These are phyloP conservation scores for Mortierella sp. DNA, from an alignment of 371 early-diverging fungal species.

Conservation along the genomic window DNA sequence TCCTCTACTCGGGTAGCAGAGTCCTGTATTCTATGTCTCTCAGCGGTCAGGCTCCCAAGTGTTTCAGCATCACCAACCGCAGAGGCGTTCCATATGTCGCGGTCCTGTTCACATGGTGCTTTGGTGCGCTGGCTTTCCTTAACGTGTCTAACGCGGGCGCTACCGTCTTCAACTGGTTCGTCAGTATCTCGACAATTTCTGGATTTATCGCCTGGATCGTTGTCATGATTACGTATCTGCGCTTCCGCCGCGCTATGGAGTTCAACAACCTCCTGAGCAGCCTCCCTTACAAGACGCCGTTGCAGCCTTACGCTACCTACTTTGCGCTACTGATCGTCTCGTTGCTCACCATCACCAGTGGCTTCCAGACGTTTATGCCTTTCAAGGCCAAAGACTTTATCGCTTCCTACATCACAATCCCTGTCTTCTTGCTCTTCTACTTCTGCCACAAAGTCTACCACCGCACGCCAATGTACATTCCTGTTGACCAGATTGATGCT, in stretches of 20 bases:
- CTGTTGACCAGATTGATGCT: constrained; percentile 26
- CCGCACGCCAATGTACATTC: constrained; percentile 28
- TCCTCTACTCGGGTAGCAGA: constrained; percentile 79
- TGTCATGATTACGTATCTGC: constrained; percentile 82
- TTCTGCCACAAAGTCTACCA: constrained; percentile 61
- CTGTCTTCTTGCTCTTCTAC: constrained; percentile 67
- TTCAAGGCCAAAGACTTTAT: constrained; percentile 51
- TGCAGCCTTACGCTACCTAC: constrained; percentile 79
- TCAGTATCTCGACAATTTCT: constrained; percentile 77
- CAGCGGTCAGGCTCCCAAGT: constrained; percentile 74
- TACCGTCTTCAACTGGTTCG: constrained; percentile 80
- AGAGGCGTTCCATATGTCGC: constrained; percentile 74
- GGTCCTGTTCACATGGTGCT: constrained; percentile 67
- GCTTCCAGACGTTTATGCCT: constrained; percentile 64
- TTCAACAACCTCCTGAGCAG: constrained; percentile 62
- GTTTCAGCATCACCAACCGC: constrained; percentile 66
- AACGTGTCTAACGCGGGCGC: constrained; percentile 80
- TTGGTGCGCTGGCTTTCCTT: constrained; percentile 74
- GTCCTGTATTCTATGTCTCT: constrained; percentile 74
- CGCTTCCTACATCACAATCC: constrained; percentile 64
- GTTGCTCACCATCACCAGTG: constrained; percentile 68
- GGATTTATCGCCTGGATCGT: constrained; percentile 86
- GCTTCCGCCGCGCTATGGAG: constrained; percentile 82
- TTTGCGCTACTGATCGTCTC: constrained; percentile 68
- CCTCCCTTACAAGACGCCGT: constrained; percentile 80